phyloP scores from a whole-genome alignment of 2,329 filamentous ascomycete species.

The Penicillium polonicum region DNA sequence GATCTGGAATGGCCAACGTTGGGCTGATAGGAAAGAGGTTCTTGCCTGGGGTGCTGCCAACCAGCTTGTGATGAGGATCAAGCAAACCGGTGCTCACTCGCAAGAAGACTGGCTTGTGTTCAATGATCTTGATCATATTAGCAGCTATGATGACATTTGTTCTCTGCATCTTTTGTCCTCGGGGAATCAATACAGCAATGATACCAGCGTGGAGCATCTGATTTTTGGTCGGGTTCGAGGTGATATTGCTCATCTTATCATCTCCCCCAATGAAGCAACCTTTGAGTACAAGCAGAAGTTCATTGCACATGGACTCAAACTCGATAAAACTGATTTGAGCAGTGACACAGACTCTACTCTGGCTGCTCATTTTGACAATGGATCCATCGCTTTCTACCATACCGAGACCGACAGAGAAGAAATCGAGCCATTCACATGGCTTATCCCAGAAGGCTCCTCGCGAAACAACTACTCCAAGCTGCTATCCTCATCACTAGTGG shows the following conservation, averaged over 20 bases:
- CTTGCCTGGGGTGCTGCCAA: slow-evolving; percentile 62
- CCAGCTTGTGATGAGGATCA: slow-evolving; percentile 53
- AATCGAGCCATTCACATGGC: slow-evolving; percentile 38
- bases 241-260: slow-evolving; percentile 45
- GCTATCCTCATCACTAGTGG: slow-evolving; percentile 51
- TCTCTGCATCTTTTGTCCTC: slow-evolving; percentile 52
- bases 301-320: slow-evolving; percentile 44
- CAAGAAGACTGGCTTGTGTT: slow-evolving; percentile 52
- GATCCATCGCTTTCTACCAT: slow-evolving; percentile 49
- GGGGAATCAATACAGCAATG: slow-evolving; percentile 41
- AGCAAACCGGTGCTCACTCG: slow-evolving; percentile 40
- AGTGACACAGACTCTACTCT: slow-evolving; percentile 45
- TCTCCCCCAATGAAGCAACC: slow-evolving; percentile 30
- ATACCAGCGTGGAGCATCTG: slow-evolving; percentile 45
- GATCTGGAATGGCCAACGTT: slow-evolving; percentile 47
- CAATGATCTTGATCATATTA: slow-evolving; percentile 50
- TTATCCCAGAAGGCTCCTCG: slow-evolving; percentile 22
- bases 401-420: slow-evolving; percentile 34
- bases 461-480: slow-evolving; percentile 55
- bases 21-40: slow-evolving; percentile 54
- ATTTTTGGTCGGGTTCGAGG: slow-evolving; percentile 59
- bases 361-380: slow-evolving; percentile 53
- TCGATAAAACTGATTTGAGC: slow-evolving; percentile 52
- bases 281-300: slow-evolving; percentile 42
- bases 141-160: slow-evolving; percentile 61